Conservation (phyloP, 768 basidiomycete genomes). For the Suillus bovinus region DNA sequence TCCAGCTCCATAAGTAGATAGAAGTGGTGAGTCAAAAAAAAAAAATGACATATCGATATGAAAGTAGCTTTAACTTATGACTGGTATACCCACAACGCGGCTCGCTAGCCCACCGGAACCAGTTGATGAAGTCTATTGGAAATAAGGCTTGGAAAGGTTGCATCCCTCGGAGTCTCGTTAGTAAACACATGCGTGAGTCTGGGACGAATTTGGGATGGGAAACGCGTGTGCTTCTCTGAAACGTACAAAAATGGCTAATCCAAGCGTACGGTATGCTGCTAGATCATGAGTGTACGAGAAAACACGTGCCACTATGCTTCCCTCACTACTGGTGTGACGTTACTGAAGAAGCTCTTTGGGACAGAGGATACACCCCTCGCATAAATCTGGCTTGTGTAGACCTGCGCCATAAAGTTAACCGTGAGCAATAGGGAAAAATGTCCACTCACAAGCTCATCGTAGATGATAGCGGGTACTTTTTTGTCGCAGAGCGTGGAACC, state of each 20-base stretch:
- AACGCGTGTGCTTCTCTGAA: not conserved
- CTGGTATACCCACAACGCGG: not conserved
- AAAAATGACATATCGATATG: too few relatives aligned
- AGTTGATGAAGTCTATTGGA: not conserved
- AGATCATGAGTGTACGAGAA: not conserved
- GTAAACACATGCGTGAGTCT: not conserved
- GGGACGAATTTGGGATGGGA: not conserved
- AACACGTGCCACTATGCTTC: constrained; percentile 9
- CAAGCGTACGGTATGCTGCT: not conserved
- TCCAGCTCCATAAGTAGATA: too few relatives aligned
- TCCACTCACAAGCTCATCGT: constrained; percentile 82
- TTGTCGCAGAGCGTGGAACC: constrained; percentile 80
- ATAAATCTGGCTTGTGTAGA: constrained; percentile 82
- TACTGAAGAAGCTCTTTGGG: constrained; percentile 52
- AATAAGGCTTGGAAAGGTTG: not conserved
- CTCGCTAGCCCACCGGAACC: not conserved
- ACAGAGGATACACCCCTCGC: constrained; percentile 90
- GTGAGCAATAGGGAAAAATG: not conserved
- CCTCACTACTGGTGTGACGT: constrained; percentile 18
- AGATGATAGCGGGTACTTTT: constrained; percentile 85
- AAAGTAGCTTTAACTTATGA: not conserved
- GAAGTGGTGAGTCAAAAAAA: too few relatives aligned
- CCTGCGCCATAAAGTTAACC: constrained; percentile 37
- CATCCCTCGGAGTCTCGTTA: not conserved
- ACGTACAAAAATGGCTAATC: constrained; percentile 1